A percentile compares a stretch with the other conserved stretches of the same genome.
phyloP scores from a whole-genome alignment of 1,284 basidiomycete genomes.

The Ceratobasidium papillatum region DNA sequence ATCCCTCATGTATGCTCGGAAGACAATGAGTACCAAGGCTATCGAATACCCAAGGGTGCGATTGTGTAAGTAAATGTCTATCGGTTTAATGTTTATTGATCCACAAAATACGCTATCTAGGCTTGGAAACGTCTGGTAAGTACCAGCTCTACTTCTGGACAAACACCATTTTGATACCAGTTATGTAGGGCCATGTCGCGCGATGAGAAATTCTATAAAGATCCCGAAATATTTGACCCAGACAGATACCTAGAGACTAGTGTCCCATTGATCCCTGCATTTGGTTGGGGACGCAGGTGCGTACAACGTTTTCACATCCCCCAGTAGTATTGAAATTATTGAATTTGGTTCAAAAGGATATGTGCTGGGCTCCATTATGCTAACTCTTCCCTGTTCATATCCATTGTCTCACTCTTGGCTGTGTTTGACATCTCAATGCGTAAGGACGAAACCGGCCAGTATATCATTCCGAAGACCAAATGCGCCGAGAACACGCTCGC shows the following conservation, averaged over 20 bases:
- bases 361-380: conserved; percentile 23
- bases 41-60: conserved; percentile 20
- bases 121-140: conserved; percentile 15
- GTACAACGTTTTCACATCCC: not conserved
- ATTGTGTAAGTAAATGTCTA: not conserved
- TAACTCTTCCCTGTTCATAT: conserved; percentile 1
- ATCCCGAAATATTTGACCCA: conserved; percentile 20
- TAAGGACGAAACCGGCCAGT: not conserved
- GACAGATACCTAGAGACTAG: conserved; percentile 24
- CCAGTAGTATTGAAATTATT: not conserved
- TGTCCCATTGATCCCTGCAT: conserved; percentile 5
- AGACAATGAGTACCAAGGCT: conserved; percentile 42
- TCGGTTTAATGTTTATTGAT: not conserved
- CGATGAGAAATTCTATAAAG: not conserved
- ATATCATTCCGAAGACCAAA: conserved; percentile 11
- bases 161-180: not conserved
- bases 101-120: not conserved
- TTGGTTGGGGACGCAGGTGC: conserved; percentile 27
- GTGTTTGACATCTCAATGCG: conserved; percentile 18
- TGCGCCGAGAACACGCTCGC: not conserved
- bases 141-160: not conserved
- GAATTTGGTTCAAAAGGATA: not conserved
- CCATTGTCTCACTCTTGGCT: conserved; percentile 17
- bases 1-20: conserved; percentile 40
- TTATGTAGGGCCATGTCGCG: conserved; percentile 19